phyloP scores from a whole-genome alignment of 768 basidiomycete genomes.

The Paxillus involutus region DNA sequence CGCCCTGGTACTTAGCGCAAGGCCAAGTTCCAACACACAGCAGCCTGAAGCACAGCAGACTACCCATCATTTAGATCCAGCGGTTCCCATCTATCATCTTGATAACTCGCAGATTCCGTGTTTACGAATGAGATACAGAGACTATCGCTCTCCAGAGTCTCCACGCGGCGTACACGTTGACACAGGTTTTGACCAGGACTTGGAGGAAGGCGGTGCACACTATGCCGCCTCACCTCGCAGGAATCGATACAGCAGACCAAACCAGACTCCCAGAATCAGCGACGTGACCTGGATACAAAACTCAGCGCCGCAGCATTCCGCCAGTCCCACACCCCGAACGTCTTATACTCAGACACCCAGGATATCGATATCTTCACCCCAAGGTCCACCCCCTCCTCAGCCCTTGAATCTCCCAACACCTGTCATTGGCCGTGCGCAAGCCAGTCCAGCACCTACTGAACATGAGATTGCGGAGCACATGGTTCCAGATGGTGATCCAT shows the following conservation, averaged over 20 bases:
- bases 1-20: no score
- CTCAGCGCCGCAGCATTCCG: conserved; percentile 12
- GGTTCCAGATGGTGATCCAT: conserved; percentile 19
- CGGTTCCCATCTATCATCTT: neutral
- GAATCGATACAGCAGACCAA: conserved; percentile 23
- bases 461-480: conserved; percentile 29
- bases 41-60: no score
- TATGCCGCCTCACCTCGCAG: conserved; percentile 8
- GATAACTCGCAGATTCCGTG: neutral
- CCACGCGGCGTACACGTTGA: conserved; percentile 23
- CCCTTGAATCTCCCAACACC: conserved; percentile 14
- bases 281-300: conserved; percentile 21
- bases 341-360: conserved; percentile 5
- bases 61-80: no score
- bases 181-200: neutral
- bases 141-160: conserved; percentile 22
- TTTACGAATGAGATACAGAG: conserved; percentile 11
- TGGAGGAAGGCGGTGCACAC: conserved; percentile 2
- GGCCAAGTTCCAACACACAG: no score
- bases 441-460: conserved; percentile 23
- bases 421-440: conserved; percentile 1
- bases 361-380: conserved; percentile 1
- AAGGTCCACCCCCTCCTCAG: conserved; percentile 7
- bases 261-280: conserved; percentile 21
- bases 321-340: conserved; percentile 9